phyloP scores from a whole-genome alignment of 352 stramenopile genomes.

The Phytopythium chamaehyphon region DNA sequence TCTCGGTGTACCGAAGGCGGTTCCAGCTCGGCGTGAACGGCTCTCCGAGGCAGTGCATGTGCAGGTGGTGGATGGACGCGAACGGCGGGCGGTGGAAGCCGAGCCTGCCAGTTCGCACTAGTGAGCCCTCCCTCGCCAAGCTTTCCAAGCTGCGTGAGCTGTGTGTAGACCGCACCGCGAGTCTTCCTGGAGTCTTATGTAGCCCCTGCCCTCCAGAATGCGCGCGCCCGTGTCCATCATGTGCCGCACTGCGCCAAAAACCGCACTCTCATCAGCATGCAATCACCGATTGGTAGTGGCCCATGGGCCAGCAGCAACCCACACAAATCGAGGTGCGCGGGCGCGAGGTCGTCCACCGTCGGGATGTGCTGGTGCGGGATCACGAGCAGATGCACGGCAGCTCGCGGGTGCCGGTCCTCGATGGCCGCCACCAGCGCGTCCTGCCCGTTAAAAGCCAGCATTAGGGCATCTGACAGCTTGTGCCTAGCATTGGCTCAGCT shows the following conservation, averaged over 20 bases:
- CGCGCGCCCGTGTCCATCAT: conserved; percentile 55
- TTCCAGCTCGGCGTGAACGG: conserved; percentile 66
- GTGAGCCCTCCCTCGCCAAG: background rate
- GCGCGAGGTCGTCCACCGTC: conserved; percentile 41
- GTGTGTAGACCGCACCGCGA: conserved; percentile 20
- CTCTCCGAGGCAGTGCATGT: conserved; percentile 66
- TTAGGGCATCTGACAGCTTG: background rate
- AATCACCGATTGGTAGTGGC: background rate
- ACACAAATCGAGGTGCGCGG: conserved; percentile 39
- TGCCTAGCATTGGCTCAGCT: background rate
- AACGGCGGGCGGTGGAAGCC: conserved; percentile 73
- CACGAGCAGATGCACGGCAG: conserved; percentile 52
- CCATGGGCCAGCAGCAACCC: conserved; percentile 3
- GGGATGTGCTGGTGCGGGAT: conserved; percentile 61
- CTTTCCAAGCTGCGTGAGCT: background rate
- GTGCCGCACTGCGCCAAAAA: conserved; percentile 31
- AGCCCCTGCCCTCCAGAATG: conserved; percentile 41
- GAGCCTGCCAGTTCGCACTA: conserved; percentile 23
- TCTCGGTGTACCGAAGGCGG: conserved; percentile 50
- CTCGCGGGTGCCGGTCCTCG: conserved; percentile 51
- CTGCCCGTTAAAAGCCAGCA: conserved; percentile 26
- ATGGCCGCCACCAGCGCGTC: conserved; percentile 60
- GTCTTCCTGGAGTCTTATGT: conserved; percentile 15
- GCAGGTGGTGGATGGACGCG: conserved; percentile 64
- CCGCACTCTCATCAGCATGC: background rate